Evolutionary conservation across 2,329 filamentous ascomycete species (phyloP), one percentile per base, ranked within the genome.

Genomic region (Alternaria atra): DNA sequence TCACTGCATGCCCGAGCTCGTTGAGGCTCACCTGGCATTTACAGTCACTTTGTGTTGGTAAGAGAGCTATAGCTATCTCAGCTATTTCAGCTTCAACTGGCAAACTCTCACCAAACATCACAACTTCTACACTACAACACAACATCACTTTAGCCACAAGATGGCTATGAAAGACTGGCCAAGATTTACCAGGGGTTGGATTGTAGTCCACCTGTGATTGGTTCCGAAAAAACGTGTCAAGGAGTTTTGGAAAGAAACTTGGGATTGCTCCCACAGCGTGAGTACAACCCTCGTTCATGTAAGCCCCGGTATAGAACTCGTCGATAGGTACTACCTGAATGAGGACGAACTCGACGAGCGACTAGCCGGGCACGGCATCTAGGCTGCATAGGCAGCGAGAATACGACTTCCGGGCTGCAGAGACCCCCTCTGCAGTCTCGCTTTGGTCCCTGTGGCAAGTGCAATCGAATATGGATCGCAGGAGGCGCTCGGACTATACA

Each of bases 21-120:
- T 20, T 46, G 30, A 50, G 37, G 46, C 20, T 15, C 46, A 50
- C 32, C 37, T 35, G 46, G 46, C 46, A 35, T 50, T 30, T 37
- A 8, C 46, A 37, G 46, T 50, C 46, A 50, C 46, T 30, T 35
- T 35, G 46, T 35, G 10, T 50, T 35, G 20, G 46, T 15, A 48
- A 34, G 13, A 23, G 2, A 48, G 46, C 46, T 23, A 35, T 5
- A 34, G 46, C 30, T 15, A n/a, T 27, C 20, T 23, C 37, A 5
- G 8, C 30, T 35, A 50, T 35, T 35, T 17, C 30, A 50, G 20
- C 32, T 35, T 6, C 46, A 6, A 35, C 27, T 35, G 30, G 46
- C 46, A 50, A 50, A 50, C 46, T 35, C 46, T 37, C 46, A 25
- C 46, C 46, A 50, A 35, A 30, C 32, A 27, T 15, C 30, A 48